A percentile compares a stretch with the other conserved stretches of the same genome.
Evolutionary conservation across 306 rosid genomes (phyloP).

Genomic region (Gastrolobium villosum): DNA sequence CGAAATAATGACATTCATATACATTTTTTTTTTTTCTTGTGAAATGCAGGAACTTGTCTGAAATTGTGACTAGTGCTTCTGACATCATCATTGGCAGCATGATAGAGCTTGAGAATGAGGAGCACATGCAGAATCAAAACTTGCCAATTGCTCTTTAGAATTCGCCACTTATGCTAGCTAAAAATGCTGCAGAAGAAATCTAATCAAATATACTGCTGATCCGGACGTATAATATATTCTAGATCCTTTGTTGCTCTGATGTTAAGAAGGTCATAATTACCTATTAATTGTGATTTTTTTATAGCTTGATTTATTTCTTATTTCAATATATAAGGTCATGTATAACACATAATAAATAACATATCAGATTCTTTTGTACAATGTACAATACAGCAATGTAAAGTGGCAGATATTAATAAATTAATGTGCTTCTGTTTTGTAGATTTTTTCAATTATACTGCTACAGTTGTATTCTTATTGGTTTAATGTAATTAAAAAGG

Average conservation of each 20-base stretch:
- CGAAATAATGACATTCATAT: not conserved
- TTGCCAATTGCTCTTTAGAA: slow-evolving; percentile 49
- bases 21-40: slow-evolving; percentile 10
- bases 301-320: slow-evolving; percentile 36
- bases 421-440: slow-evolving; percentile 4
- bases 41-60: slow-evolving; percentile 71
- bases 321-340: not conserved
- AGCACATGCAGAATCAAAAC: slow-evolving; percentile 40
- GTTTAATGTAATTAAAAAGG: not conserved
- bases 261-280: slow-evolving; percentile 10
- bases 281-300: not conserved
- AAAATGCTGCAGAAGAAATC: not conserved
- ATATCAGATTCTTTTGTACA: slow-evolving; percentile 1
- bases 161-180: not conserved
- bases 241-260: not conserved
- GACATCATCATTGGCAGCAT: slow-evolving; percentile 67
- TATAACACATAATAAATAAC: not conserved
- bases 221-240: not conserved
- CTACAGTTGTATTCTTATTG: not conserved
- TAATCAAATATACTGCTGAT: slow-evolving; percentile 9
- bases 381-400: not conserved
- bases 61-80: slow-evolving; percentile 69
- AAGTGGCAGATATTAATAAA: not conserved
- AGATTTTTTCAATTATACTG: not conserved
- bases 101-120: slow-evolving; percentile 73